Percentiles rank a stretch among this genome's conserved stretches.
These are phyloP conservation scores for Excoecaria agallocha DNA, from an alignment of 345 rosid species.

Conservation along the genomic window DNA sequence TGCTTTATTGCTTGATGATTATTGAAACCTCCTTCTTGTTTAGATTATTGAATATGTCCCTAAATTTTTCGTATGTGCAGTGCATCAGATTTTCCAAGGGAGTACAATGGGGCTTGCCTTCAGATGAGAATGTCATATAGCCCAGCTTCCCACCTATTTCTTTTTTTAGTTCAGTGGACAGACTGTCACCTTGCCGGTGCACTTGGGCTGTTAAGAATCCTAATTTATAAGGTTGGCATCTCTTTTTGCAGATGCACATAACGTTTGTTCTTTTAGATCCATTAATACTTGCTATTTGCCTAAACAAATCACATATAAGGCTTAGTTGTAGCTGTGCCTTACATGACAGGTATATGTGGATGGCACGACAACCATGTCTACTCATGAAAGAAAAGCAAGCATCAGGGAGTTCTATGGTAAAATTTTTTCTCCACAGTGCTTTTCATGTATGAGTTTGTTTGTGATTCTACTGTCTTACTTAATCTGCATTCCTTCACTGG, in stretches of 20 bases:
- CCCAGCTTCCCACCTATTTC: constrained; percentile 65
- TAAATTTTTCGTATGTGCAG: constrained; percentile 25
- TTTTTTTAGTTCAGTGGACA: constrained; percentile 69
- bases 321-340: constrained; percentile 9
- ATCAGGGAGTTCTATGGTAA: constrained; percentile 70
- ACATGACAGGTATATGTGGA: constrained; percentile 57
- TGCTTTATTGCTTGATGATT: not conserved
- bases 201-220: constrained; percentile 59
- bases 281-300: too few species aligned
- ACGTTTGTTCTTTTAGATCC: not conserved
- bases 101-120: constrained; percentile 64
- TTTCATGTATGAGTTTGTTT: not conserved
- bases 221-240: constrained; percentile 55
- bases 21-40: not conserved
- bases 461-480: not conserved
- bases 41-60: not conserved
- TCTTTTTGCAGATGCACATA: not conserved
- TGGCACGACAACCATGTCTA: constrained; percentile 78
- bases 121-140: constrained; percentile 78
- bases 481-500: constrained; percentile 12
- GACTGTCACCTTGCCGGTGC: constrained; percentile 67
- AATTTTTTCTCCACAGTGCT: not conserved
- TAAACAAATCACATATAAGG: not conserved
- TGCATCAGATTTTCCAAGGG: constrained; percentile 63
- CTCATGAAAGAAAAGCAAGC: constrained; percentile 81